These are phyloP conservation scores for Fraxinus sp. DNA, from an alignment of 305 asterid genomes.

Conservation along the genomic window DNA sequence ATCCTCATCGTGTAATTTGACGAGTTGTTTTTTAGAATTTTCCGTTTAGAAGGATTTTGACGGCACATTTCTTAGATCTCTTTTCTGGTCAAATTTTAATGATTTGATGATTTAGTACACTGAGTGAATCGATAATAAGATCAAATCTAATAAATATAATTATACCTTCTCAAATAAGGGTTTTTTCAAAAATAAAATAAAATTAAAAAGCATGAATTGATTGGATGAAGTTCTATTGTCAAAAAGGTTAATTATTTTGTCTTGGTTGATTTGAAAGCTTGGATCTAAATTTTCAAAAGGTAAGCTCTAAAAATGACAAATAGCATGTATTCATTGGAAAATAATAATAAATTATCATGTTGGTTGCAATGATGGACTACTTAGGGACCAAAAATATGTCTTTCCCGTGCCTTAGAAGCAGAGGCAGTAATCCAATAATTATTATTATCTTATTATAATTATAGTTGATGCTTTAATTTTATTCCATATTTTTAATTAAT, in stretches of 20 bases:
- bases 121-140: not conserved
- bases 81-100: not conserved
- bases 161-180: not conserved
- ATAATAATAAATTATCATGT: slow-evolving; percentile 6
- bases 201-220: not conserved
- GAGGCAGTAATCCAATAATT: slow-evolving; percentile 12
- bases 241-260: too few species aligned
- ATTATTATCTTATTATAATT: not conserved
- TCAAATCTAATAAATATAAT: not conserved
- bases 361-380: slow-evolving; percentile 10
- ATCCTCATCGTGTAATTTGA: not conserved
- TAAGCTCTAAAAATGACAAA: not conserved
- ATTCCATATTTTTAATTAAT: too few species aligned
- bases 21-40: not conserved
- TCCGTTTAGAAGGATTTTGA: not conserved
- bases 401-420: slow-evolving; percentile 34
- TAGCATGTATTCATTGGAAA: not conserved
- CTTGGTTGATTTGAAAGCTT: not conserved
- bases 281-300: not conserved
- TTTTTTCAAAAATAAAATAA: too few species aligned
- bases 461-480: not conserved
- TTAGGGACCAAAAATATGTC: not conserved
- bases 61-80: not conserved
- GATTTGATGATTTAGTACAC: not conserved
- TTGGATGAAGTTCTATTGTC: not conserved